phyloP scores from a whole-genome alignment of 1,139 yeast genomes.

The Hemisphaericaspora xylanilytica region DNA sequence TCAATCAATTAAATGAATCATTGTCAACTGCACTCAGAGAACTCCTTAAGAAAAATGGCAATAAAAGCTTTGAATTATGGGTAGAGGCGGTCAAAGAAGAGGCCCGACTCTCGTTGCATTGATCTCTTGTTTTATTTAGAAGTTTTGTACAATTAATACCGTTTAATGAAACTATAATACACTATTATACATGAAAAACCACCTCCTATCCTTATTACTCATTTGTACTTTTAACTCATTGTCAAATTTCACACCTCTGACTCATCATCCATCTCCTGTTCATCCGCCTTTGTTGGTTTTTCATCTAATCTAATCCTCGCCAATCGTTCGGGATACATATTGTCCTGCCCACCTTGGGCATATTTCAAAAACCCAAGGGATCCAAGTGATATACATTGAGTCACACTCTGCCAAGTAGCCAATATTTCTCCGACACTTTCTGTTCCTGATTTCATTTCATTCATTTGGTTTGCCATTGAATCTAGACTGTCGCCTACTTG shows the following conservation, averaged over 20 bases:
- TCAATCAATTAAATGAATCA: conserved; percentile 16
- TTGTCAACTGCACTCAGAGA: conserved; percentile 15
- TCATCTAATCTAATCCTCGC: conserved; percentile 60
- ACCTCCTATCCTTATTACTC: conserved; percentile 5
- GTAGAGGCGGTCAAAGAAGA: conserved; percentile 24
- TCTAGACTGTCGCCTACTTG: conserved; percentile 48
- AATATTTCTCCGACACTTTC: conserved; percentile 54
- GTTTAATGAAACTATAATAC: background rate
- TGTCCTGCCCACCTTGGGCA: conserved; percentile 37
- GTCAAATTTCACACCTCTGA: background rate
- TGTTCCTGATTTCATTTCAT: conserved; percentile 55
- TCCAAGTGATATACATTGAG: conserved; percentile 65
- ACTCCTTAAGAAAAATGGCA: conserved; percentile 13
- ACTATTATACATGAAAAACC: background rate
- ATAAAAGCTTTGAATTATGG: conserved; percentile 23
- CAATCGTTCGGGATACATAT: conserved; percentile 53
- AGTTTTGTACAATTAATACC: background rate
- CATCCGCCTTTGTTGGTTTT: conserved; percentile 12
- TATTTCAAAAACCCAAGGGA: conserved; percentile 55
- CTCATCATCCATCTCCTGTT: conserved; percentile 8
- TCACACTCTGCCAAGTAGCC: conserved; percentile 70
- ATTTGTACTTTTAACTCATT: too few relatives aligned
- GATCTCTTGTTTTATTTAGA: background rate
- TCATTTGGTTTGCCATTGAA: conserved; percentile 46
- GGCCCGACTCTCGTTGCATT: conserved; percentile 10